Evolutionary conservation across 352 stramenopile species (phyloP).

Genomic region (Globisporangium echinulatum): DNA sequence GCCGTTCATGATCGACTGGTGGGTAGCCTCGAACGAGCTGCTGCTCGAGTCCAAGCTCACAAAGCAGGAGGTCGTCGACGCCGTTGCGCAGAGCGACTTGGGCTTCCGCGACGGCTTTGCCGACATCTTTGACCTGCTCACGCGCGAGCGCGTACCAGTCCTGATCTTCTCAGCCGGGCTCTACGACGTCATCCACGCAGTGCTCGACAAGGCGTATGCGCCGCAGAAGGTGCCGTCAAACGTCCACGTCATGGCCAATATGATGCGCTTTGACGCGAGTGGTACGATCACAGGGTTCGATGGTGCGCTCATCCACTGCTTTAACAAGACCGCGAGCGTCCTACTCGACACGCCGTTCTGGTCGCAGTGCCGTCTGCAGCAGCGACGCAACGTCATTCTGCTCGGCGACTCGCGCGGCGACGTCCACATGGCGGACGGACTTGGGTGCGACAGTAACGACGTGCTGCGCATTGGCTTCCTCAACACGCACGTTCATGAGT

Average conservation of each 20-base stretch:
- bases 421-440: conserved; percentile 59
- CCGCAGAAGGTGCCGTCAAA: conserved; percentile 35
- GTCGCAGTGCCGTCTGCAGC: conserved; percentile 60
- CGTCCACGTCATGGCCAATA: conserved; percentile 78
- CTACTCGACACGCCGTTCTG: conserved; percentile 62
- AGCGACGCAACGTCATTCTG: conserved; percentile 67
- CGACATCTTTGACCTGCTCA: conserved; percentile 31
- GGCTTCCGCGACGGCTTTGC: conserved; percentile 45
- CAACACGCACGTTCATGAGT: conserved; percentile 58
- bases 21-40: conserved; percentile 36
- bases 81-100: conserved; percentile 47
- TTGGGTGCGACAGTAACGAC: conserved; percentile 25
- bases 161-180: conserved; percentile 68
- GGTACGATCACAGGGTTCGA: conserved; percentile 40
- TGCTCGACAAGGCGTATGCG: conserved; percentile 63
- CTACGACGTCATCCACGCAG: conserved; percentile 74
- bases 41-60: conserved; percentile 56
- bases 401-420: conserved; percentile 73
- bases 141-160: conserved; percentile 30
- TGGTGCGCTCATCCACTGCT: conserved; percentile 70
- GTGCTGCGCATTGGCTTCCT: conserved; percentile 68
- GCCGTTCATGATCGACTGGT: conserved; percentile 76
- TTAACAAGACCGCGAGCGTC: conserved; percentile 76
- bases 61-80: conserved; percentile 28
- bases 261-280: conserved; percentile 63